Base-by-base conservation (phyloP, 768 basidiomycete genomes). In the Suillus hirtellus region DNA sequence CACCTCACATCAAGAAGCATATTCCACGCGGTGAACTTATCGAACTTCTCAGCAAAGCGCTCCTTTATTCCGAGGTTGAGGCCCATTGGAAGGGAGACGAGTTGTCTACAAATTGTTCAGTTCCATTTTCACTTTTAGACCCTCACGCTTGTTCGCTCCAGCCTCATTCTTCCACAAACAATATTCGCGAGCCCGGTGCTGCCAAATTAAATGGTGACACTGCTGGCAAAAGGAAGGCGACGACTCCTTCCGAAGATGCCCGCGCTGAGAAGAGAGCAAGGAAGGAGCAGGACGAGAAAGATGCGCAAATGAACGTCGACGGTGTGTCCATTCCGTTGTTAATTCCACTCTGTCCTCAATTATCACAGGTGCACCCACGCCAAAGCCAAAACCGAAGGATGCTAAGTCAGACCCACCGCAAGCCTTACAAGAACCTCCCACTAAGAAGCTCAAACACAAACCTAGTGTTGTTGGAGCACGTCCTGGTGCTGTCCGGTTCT, bases 51-150 rank as follows among this genome's bases (percentile, higher is more conserved):
- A 83, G 84, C 71, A 94, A 92, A 76, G 86, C 93, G 4, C 78
- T 95, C 19, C 82, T 94, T 11, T 95, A 92, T 67, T 79, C 82
- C 21, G 93, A 95, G 76, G 90, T 90, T 60, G 93, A 95, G 78
- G 83, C 88, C 8, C 93, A 94, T 69, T 94, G 90, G 88, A 84
- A 85, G 65, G 82, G 81, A 10, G 86, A 86, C 70, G 78, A 80
- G 42, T 76, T 89, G 63, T 82, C 85, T 8, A 80, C 78, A 52
- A 86, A 84, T 68, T 95, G 93, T 82, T 87, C 85, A 70, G 79
- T 82, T 40, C 73, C 81, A 12, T 93, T 94, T 78, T 88, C 89
- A 19, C 77, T 95, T n/a, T 79, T 94, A 35, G 87, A 90, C 63
- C 83, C 77, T 3, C 92, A 95, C 69, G 79, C 84, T 27, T 95